A percentile compares a stretch with the other conserved stretches of the same genome.
Evolutionary conservation across 1,284 basidiomycete genomes (phyloP).

Genomic region (Ceratobasidium sp.): DNA sequence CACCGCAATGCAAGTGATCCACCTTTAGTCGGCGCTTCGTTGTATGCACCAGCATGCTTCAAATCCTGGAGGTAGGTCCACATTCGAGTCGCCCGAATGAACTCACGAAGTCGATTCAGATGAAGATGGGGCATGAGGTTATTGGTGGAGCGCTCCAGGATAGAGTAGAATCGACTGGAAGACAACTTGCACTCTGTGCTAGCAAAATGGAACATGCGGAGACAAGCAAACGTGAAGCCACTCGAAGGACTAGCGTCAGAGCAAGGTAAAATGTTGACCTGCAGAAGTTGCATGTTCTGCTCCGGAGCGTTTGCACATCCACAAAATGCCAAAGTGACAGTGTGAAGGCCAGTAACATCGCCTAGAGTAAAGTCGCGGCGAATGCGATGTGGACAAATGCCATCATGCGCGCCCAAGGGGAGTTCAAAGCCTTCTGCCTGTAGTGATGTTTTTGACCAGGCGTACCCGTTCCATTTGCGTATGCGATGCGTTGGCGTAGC

Average conservation of each 20-base stretch:
- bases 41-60: neutral
- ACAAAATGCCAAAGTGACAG: neutral
- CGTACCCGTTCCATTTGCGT: neutral
- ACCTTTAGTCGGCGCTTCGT: too few species aligned
- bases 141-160: neutral
- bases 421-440: neutral
- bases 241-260: neutral
- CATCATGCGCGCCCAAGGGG: neutral
- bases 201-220: neutral
- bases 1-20: neutral
- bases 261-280: neutral
- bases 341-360: neutral
- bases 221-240: neutral
- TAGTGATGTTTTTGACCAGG: neutral
- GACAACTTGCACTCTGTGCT: neutral
- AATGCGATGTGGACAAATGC: neutral
- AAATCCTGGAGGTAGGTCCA: neutral
- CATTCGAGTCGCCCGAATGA: neutral
- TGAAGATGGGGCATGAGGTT: neutral
- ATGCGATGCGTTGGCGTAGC: neutral
- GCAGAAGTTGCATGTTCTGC: neutral
- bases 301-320: neutral
- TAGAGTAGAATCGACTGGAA: neutral
- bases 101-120: neutral
- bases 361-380: neutral